Base-by-base conservation (phyloP, 179 eudicot genomes). In the Beta macrorhiza region DNA sequence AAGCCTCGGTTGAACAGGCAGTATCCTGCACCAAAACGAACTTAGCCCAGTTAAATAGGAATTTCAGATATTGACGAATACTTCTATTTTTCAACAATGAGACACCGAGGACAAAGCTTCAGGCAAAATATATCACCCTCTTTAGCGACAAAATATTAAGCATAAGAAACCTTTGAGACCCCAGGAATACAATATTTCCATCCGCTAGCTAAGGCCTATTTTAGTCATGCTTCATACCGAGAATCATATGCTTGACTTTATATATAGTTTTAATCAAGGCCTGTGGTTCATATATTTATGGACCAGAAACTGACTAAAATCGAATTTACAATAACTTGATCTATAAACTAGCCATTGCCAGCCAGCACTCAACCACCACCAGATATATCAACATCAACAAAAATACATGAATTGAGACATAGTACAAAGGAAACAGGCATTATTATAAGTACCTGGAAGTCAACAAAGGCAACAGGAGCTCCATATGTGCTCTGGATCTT, bases 391-490 rank as follows among this genome's bases (percentile, higher is more conserved):
- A 20, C 15, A 42, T 42, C 78, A 49, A n/a, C 49, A 53, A 19
- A 37, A n/a, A 65, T 53, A 52, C 53, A 76, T 32, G 1, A 29
- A 1, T 29, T 29, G 32, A 11, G 45, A 5, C 29, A 63, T 13
- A 29, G 15, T 7, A 29, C 12, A 80, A 45, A 51, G n/a, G 25
- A 65, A 72, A 45, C 20, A 68, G 42, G 7, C 57, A 5, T 13
- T 42, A 4, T 74, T 29, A 58, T 5, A 29, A 37, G 57, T 83
- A 96, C 99, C 96, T 90, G 87, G 80, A 96, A 96, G 88, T 96
- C 99, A 61, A 96, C 97, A 89, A 96, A 96, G 78, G 98, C 97
- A 84, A 96, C 99, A 51, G 96, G 97, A 81, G 94, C 75, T 67
- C 98, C 99, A 83, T 88, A 86, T 12, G 92, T 87, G 82, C 88